These are phyloP conservation scores for Azolla pinnata DNA, from an alignment of 75 land plant species.

Conservation along the genomic window DNA sequence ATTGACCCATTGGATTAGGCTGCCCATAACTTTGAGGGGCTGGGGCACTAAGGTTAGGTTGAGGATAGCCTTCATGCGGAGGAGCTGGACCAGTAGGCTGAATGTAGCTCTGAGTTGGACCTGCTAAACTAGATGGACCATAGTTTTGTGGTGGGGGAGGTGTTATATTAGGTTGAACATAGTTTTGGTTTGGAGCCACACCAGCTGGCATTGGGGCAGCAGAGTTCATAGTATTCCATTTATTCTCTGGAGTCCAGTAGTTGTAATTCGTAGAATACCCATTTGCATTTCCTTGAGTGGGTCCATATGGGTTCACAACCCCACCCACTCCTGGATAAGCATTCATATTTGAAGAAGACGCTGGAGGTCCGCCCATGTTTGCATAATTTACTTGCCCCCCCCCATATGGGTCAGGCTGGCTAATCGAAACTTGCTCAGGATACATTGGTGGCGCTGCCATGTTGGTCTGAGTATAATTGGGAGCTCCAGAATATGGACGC, in stretches of 20 bases:
- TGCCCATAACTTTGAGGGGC: neutral
- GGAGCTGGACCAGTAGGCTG: no score
- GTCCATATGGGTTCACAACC: neutral
- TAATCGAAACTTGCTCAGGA: neutral
- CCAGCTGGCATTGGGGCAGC: neutral
- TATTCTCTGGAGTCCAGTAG: neutral
- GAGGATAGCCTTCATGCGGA: neutral
- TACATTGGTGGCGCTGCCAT: neutral
- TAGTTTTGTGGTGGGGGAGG: neutral
- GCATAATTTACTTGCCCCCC: neutral
- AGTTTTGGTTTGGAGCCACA: neutral
- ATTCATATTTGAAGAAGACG: neutral
- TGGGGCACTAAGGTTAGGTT: neutral
- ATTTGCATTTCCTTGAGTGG: neutral
- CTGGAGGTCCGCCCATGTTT: neutral
- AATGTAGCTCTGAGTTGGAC: no score
- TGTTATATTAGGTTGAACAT: neutral
- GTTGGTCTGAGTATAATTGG: neutral
- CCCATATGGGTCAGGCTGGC: neutral
- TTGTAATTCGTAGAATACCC: constrained; percentile 5
- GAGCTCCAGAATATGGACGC: constrained; percentile 1
- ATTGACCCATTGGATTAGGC: neutral
- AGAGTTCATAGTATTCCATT: neutral
- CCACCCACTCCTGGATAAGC: neutral
- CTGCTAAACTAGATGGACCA: neutral